These are phyloP conservation scores for Colletotrichum aenigma DNA, from an alignment of 2,329 filamentous ascomycete genomes.

Conservation along the genomic window DNA sequence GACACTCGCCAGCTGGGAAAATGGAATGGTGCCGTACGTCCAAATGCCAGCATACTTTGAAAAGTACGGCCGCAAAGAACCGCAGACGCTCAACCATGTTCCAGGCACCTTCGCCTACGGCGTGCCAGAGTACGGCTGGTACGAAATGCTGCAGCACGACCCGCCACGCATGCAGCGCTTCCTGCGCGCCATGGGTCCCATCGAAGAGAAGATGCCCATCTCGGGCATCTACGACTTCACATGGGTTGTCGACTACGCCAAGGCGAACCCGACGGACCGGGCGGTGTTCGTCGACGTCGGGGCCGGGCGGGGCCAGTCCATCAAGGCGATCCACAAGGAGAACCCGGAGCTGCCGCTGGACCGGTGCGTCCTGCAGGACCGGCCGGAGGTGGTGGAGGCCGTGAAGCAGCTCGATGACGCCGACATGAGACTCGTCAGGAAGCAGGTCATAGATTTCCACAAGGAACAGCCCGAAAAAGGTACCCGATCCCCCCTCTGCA, in stretches of 20 bases:
- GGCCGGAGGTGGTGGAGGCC: constrained; percentile 31
- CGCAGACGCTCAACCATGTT: constrained; percentile 27
- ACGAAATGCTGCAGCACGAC: constrained; percentile 32
- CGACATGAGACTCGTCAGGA: constrained; percentile 17
- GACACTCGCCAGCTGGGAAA: background rate
- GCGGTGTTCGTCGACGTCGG: constrained; percentile 37
- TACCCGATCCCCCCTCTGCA: background rate
- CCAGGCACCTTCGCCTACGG: constrained; percentile 31
- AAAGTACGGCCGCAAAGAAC: constrained; percentile 34
- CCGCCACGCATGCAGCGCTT: constrained; percentile 29
- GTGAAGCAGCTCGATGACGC: constrained; percentile 21
- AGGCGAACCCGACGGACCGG: constrained; percentile 7
- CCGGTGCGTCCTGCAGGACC: constrained; percentile 36
- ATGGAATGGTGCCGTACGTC: constrained; percentile 9
- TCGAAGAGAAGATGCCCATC: constrained; percentile 27
- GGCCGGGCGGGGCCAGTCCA: constrained; percentile 31
- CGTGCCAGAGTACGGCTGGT: constrained; percentile 31
- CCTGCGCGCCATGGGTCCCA: constrained; percentile 32
- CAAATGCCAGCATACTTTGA: constrained; percentile 36
- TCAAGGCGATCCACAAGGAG: constrained; percentile 28
- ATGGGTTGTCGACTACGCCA: constrained; percentile 27
- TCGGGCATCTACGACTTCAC: constrained; percentile 34
- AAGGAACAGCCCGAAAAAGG: constrained; percentile 25
- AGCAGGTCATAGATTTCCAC: constrained; percentile 32
- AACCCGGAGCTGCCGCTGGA: constrained; percentile 26